A percentile compares a stretch with the other conserved stretches of the same genome.
Evolutionary conservation across 106 monocot species (phyloP).

Genomic region (Narthecium ossifragum): DNA sequence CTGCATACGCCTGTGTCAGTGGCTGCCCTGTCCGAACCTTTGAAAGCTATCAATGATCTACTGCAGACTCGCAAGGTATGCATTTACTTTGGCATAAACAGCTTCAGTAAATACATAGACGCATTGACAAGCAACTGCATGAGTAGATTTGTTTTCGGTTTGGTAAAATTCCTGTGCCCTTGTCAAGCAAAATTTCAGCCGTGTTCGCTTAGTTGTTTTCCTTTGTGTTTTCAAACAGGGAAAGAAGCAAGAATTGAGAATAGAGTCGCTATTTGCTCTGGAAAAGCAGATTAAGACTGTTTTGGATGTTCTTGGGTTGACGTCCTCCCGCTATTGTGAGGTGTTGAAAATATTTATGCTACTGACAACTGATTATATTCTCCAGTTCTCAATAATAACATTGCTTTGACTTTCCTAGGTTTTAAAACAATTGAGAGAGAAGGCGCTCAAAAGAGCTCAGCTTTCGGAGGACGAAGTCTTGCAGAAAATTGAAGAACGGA

Average conservation of each 20-base stretch:
- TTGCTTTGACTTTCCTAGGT: constrained; percentile 19
- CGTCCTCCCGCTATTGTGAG: constrained; percentile 60
- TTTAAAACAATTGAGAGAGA: constrained; percentile 61
- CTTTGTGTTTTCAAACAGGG: constrained; percentile 43
- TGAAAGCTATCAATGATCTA: constrained; percentile 88
- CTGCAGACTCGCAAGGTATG: constrained; percentile 79
- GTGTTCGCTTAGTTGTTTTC: background rate
- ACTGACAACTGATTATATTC: background rate
- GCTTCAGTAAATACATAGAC: too few relatives aligned
- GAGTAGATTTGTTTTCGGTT: background rate
- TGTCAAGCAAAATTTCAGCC: background rate
- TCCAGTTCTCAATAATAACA: background rate
- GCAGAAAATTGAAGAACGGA: constrained; percentile 75
- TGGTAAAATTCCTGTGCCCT: background rate
- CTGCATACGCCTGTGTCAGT: constrained; percentile 80
- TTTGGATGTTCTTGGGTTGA: constrained; percentile 60
- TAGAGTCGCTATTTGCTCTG: constrained; percentile 58
- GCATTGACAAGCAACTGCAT: too few relatives aligned
- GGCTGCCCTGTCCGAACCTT: constrained; percentile 78
- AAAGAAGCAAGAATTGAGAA: constrained; percentile 53
- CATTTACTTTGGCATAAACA: background rate
- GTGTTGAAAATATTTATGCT: constrained; percentile 14
- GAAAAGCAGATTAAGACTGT: constrained; percentile 46
- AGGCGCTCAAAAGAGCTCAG: constrained; percentile 65
- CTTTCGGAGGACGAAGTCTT: constrained; percentile 60